Evolutionary conservation across 163 green algal species (phyloP).

Genomic region (Coccomyxa subellipsoidea): DNA sequence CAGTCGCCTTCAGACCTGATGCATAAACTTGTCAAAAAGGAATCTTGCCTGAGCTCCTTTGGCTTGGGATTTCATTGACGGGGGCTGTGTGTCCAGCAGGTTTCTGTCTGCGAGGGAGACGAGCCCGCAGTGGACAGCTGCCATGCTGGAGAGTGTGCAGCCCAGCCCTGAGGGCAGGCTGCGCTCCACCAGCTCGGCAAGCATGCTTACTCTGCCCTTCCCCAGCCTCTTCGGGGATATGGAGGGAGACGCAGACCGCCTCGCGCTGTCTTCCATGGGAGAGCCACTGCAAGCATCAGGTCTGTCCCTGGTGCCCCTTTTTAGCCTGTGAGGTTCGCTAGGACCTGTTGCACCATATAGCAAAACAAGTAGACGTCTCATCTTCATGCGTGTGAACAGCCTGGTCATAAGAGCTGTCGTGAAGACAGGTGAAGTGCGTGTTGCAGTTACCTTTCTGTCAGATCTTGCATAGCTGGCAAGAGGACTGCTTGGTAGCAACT

Average conservation of each 20-base stretch:
- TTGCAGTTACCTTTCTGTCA: no score
- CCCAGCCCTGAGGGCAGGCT: not conserved
- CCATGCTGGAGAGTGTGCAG: not conserved
- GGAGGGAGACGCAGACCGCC: not conserved
- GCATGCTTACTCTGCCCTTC: not conserved
- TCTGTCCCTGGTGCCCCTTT: not conserved
- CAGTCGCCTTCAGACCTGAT: no score
- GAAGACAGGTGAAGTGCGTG: no score
- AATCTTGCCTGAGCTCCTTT: no score
- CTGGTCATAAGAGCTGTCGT: no score
- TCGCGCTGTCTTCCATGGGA: not conserved
- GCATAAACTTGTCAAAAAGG: no score
- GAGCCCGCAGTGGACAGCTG: conserved; percentile 13
- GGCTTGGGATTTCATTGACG: no score
- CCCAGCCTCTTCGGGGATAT: not conserved
- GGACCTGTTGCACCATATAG: no score
- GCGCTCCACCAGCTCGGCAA: not conserved
- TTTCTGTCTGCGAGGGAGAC: conserved; percentile 21
- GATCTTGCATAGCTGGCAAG: no score
- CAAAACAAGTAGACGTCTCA: no score
- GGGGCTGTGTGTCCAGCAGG: no score
- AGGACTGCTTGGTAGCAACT: not conserved
- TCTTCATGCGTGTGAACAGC: no score
- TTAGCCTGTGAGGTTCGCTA: not conserved
- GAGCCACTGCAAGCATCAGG: not conserved